Percentiles rank a stretch among this genome's conserved stretches.
phyloP scores from a whole-genome alignment of 2,329 filamentous ascomycete species.

The Coniochaeta ligniaria region DNA sequence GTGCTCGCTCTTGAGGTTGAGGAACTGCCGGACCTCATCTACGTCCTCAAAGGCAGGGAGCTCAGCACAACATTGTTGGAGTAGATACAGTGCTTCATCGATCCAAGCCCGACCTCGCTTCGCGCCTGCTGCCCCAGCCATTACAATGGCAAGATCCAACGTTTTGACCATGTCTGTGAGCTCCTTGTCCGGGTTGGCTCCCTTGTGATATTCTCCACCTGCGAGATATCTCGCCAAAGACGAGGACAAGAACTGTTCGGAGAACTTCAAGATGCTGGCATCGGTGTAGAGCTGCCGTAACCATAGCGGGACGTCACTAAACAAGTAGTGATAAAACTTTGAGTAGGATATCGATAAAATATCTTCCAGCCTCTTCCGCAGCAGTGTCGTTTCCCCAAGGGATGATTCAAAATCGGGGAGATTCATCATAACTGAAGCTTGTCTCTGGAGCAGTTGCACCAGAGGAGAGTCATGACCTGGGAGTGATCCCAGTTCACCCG shows the following conservation, averaged over 20 bases:
- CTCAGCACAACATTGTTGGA: slow-evolving; percentile 23
- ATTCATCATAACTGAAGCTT: slow-evolving; percentile 8
- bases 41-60: background rate
- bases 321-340: slow-evolving; percentile 65
- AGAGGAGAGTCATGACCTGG: slow-evolving; percentile 13
- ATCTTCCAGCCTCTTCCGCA: slow-evolving; percentile 42
- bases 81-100: slow-evolving; percentile 39
- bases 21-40: slow-evolving; percentile 7
- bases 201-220: background rate
- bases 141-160: slow-evolving; percentile 71
- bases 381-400: slow-evolving; percentile 9
- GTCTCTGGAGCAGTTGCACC: slow-evolving; percentile 12
- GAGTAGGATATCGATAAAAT: slow-evolving; percentile 52
- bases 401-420: slow-evolving; percentile 3
- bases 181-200: slow-evolving; percentile 5
- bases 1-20: background rate
- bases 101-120: slow-evolving; percentile 43
- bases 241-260: slow-evolving; percentile 21
- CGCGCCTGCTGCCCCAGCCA: slow-evolving; percentile 56
- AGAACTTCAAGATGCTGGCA: slow-evolving; percentile 57
- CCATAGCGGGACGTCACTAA: slow-evolving; percentile 54
- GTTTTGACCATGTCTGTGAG: slow-evolving; percentile 53
- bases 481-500: background rate
- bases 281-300: slow-evolving; percentile 71
- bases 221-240: slow-evolving; percentile 9